Evolutionary conservation across 305 asterid genomes (phyloP), one percentile per base, ranked within the genome.

Genomic region (Rubia tinctorum): DNA sequence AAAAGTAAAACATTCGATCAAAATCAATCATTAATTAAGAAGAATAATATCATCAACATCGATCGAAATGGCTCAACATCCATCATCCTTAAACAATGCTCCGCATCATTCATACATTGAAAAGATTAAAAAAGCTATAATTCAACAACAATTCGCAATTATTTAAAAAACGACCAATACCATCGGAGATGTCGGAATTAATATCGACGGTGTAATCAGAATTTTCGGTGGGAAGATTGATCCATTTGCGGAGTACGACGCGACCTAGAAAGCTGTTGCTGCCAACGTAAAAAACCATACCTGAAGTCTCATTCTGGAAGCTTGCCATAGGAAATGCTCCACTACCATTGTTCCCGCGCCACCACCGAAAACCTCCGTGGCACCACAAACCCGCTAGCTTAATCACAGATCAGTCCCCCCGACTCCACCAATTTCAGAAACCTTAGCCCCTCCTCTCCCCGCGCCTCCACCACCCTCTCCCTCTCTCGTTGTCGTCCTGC

Each of bases 141-240:
- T 49, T 42, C 45, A 70, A 45, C 17, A 47, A 10, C 49, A 22
- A 13, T 47, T 18, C 12, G 44, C 40, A 3, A 30, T 30, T 30
- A 3, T 30, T 30, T 30, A 61, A 53, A 61, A 55, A 64, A 59
- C 15, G 63, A 93, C 98, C 97, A 64, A 84, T 77, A 5, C 86
- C 78, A 5, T 87, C 97, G n/a, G 88, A 81, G 42, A 67, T 68
- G 22, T 78, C 90, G 49, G 89, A 74, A 51, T 88, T 91, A 4
- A 92, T 74, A 59, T 91, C 98, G 60, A 96, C 98, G 27, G 96
- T 83, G 80, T 84, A 93, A 77, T 93, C 97, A 47, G 88, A 80
- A 67, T 85, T 83, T 73, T 79, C 79, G 22, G 82, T 74, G 25
- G 82, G 70, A 49, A 86, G 78, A 75, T 91, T 84, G 59, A 91